Percentiles rank a stretch among this genome's conserved stretches.
phyloP scores from a whole-genome alignment of 495 filamentous ascomycete species.

The Aspergillus kassunensis region DNA sequence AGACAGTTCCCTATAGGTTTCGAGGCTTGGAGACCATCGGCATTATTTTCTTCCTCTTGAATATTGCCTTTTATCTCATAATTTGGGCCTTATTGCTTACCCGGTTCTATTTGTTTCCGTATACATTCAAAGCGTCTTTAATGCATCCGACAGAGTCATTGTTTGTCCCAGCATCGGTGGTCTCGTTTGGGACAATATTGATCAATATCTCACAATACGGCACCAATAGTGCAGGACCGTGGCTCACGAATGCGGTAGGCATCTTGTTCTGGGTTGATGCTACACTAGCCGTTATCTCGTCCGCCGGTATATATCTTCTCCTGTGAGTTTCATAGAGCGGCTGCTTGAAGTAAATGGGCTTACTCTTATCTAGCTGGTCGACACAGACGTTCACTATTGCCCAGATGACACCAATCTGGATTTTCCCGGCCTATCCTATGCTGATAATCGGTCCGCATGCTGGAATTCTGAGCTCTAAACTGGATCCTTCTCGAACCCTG shows the following conservation, averaged over 20 bases:
- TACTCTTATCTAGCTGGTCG: conserved; percentile 52
- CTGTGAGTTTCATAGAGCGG: conserved; percentile 38
- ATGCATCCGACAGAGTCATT: conserved; percentile 75
- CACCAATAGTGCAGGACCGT: conserved; percentile 57
- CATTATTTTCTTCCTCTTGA: conserved; percentile 69
- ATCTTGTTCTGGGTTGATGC: conserved; percentile 74
- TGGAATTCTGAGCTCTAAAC: conserved; percentile 54
- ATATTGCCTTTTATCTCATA: conserved; percentile 65
- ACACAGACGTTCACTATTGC: conserved; percentile 75
- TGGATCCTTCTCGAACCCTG: conserved; percentile 46
- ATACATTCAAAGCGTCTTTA: conserved; percentile 68
- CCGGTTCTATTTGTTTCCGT: conserved; percentile 67
- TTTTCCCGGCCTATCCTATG: conserved; percentile 85
- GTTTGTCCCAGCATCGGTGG: conserved; percentile 71
- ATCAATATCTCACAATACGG: conserved; percentile 81
- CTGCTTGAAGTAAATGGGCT: conserved; percentile 8
- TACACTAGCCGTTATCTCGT: conserved; percentile 57
- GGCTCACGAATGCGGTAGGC: conserved; percentile 61
- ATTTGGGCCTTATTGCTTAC: conserved; percentile 64
- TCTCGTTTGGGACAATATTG: conserved; percentile 69
- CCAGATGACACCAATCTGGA: conserved; percentile 89
- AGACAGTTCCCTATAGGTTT: conserved; percentile 64
- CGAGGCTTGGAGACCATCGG: conserved; percentile 68
- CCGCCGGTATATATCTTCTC: conserved; percentile 67
- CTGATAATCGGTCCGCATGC: conserved; percentile 76